Base-by-base conservation (phyloP, 768 basidiomycete genomes). In the Phanerochaete sordida region DNA sequence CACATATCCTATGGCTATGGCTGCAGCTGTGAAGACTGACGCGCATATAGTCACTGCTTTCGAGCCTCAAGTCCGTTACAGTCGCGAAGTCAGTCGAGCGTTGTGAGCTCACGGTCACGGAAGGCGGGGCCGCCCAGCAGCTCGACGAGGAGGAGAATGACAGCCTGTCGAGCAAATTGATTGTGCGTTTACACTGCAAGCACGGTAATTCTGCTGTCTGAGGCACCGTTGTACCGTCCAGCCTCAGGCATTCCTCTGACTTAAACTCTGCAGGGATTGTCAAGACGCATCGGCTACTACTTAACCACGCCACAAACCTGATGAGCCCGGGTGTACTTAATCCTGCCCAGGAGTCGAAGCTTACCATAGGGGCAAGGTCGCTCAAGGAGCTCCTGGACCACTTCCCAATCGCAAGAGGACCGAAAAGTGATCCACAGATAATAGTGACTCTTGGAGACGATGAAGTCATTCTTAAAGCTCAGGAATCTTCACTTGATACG, bases 341-440 rank as follows among this genome's bases (percentile, higher is more conserved):
- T 53, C 69, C 77, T 11, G 65, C 73, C 1, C 78, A 79, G 44
- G 84, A 89, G 73, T 90, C 90, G 23, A 81, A 78, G 24, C 70
- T 93, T 13, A 84, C 79, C 7, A 85, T 94, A 58, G 89, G 89
- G 12, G 87, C 92, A 28, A 82, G 81, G 64, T 82, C 85, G 15
- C 73, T 94, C 47, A 86, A 80, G 68, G 90, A 91, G 65, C 84
- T 93, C 70, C 80, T 92, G 23, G 92, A 93, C 49, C 91, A 92
- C 70, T 94, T 94, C 62, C 84, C 89, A 0, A 73, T 82, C 23
- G 75, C 83, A 12, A 85, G 82, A 63, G 84, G 85, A 3, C 69
- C 74, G 12, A 88, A 86, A 65, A 81, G 79, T 12, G 92, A 94
- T 64, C 89, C 90, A 28, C 88, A 90, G 66, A 79, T 94, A 19